Percentiles rank a stretch among this genome's conserved stretches.
Evolutionary conservation across 345 rosid species (phyloP).

Genomic region (Hibiscus tridactylites): DNA sequence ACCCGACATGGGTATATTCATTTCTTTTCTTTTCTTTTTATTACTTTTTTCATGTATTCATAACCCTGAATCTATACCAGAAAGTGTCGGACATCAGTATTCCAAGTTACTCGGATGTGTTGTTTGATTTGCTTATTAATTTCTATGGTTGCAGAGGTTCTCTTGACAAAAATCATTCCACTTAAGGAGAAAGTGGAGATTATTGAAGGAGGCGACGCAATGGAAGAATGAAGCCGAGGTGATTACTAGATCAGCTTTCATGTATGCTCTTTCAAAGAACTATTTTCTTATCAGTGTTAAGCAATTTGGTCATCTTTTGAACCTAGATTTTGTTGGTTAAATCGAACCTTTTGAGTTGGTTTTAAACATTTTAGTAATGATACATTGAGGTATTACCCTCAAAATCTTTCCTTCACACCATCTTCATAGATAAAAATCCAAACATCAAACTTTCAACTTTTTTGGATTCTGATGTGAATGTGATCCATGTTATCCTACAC

Average conservation of each 20-base stretch:
- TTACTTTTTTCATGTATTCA: background rate
- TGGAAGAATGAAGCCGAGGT: constrained; percentile 49
- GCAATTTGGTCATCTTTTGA: background rate
- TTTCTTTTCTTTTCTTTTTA: background rate
- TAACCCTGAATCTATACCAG: background rate
- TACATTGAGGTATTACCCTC: background rate
- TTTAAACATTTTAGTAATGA: background rate
- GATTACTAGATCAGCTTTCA: background rate
- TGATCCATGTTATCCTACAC: background rate
- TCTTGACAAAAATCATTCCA: constrained; percentile 56
- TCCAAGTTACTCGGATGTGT: background rate
- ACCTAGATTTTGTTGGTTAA: constrained; percentile 1
- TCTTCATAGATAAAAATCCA: background rate
- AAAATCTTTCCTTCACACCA: background rate
- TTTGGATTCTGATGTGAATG: background rate
- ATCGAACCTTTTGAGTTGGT: background rate
- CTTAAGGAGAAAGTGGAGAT: constrained; percentile 46
- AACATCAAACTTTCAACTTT: background rate
- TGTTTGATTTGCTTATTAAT: constrained; percentile 1
- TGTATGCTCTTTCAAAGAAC: background rate
- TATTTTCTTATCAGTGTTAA: background rate
- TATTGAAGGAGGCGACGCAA: constrained; percentile 61
- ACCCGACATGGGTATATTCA: background rate
- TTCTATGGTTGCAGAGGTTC: constrained; percentile 50
- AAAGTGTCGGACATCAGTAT: background rate